phyloP scores from a whole-genome alignment of 352 stramenopile genomes.

The Phytopythium helicoides region DNA sequence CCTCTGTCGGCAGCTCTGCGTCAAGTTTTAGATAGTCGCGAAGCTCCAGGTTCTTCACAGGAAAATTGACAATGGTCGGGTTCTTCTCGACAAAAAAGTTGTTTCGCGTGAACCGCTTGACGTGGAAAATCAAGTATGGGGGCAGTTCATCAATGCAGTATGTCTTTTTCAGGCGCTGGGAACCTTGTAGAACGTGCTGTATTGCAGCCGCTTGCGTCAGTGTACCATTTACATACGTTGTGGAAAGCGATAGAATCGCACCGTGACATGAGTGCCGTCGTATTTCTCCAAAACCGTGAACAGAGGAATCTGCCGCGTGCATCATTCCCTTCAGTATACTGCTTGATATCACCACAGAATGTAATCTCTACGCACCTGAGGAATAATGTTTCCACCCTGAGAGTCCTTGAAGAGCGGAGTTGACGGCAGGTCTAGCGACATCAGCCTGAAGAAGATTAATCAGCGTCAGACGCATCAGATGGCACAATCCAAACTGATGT shows the following conservation, averaged over 20 bases:
- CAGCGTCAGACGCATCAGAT: neutral
- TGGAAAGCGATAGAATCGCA: slow-evolving; percentile 11
- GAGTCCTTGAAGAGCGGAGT: slow-evolving; percentile 99
- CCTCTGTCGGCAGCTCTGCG: slow-evolving; percentile 37
- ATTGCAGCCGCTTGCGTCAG: slow-evolving; percentile 12
- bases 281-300: slow-evolving; percentile 98
- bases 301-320: slow-evolving; percentile 86
- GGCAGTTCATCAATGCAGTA: slow-evolving; percentile 94
- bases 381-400: slow-evolving; percentile 96
- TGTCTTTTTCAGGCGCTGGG: slow-evolving; percentile 84
- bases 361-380: slow-evolving; percentile 73
- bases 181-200: slow-evolving; percentile 72
- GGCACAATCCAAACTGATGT: neutral
- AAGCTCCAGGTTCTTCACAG: slow-evolving; percentile 98
- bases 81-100: slow-evolving; percentile 99
- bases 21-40: slow-evolving; percentile 82
- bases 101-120: slow-evolving; percentile 98
- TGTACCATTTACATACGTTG: neutral
- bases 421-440: slow-evolving; percentile 97
- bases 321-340: neutral
- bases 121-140: slow-evolving; percentile 96
- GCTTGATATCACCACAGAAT: neutral
- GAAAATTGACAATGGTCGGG: slow-evolving; percentile 99
- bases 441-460: slow-evolving; percentile 66
- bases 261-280: slow-evolving; percentile 86